Evolutionary conservation across 257 asterid species (phyloP).

Genomic region (Ocimum tenuiflorum): DNA sequence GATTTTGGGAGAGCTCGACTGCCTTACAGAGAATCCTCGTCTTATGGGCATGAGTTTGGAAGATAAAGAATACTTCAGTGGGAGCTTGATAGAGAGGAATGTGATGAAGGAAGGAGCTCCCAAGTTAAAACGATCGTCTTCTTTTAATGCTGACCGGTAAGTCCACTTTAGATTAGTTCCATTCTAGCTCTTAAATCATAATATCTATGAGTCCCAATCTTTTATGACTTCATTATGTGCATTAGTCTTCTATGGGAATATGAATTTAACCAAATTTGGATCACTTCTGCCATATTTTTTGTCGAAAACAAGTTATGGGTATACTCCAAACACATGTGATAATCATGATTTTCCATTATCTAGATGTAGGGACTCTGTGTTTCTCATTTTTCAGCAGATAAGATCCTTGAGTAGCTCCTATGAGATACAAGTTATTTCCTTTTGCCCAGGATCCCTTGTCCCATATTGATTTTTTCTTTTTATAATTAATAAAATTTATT

Average conservation of each 20-base stretch:
- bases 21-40: slow-evolving; percentile 65
- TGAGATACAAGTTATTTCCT: neutral
- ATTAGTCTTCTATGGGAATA: neutral
- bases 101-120: slow-evolving; percentile 58
- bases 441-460: neutral
- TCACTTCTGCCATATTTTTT: neutral
- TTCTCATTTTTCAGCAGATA: neutral
- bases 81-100: slow-evolving; percentile 77
- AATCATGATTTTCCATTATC: neutral
- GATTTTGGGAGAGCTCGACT: slow-evolving; percentile 71
- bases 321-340: neutral
- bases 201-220: too few species aligned
- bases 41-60: slow-evolving; percentile 52
- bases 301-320: neutral
- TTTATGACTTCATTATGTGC: neutral
- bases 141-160: slow-evolving; percentile 79
- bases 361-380: neutral
- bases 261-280: neutral
- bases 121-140: slow-evolving; percentile 66
- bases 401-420: neutral
- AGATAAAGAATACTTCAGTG: slow-evolving; percentile 88
- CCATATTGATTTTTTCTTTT: neutral
- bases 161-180: neutral
- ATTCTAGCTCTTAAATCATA: neutral
- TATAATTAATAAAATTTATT: neutral